Evolutionary conservation across 768 basidiomycete genomes (phyloP), one percentile per base, ranked within the genome.

Genomic region (Tulasnella sp.): DNA sequence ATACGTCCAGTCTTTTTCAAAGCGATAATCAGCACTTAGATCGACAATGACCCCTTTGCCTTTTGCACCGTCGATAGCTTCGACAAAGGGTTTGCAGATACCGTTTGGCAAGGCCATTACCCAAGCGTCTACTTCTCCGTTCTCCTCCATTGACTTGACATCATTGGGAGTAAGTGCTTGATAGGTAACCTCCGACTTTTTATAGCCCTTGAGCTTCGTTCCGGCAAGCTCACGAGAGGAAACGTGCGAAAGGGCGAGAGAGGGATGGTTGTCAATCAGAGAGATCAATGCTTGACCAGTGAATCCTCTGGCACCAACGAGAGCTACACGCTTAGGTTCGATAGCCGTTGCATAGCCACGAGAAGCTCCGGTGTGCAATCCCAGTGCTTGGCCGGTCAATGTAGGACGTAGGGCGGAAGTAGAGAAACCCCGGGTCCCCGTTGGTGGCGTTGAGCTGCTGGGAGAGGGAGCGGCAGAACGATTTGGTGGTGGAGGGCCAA

Each of bases 41-140:
- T 99, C 95, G 32, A 98, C 81, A 32, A 98, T 69, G 16, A 93
- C 87, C 46, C 65, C 67, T 56, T 78, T 76, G 59, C 72, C 74
- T 55, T 81, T 70, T 4, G 81, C 88, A 32, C 77, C 73, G 60
- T 95, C 90, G 42, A 99, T 69, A 13, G 93, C 93, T 60, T 92
- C 90, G 29, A 99, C 90, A 63, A 93, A 99, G 0, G 92, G 92
- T 66, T 92, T 91, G 69, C 86, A 84, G 20, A 89, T 76, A 16
- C 95, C 95, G 58, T 98, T 99, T n/a, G 95, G 95, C 42, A 99
- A 74, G 2, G 95, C 95, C 86, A 96, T 92, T 47, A 98, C 78
- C 93, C 95, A 99, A 7, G 90, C 93, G 62, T 99, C 93, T 15
- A 99, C 89, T 61, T 83, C 84, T 7, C 84, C 81, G 44, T 78